phyloP scores from a whole-genome alignment of 306 rosid genomes.

The Fragaria nilgerrensis region DNA sequence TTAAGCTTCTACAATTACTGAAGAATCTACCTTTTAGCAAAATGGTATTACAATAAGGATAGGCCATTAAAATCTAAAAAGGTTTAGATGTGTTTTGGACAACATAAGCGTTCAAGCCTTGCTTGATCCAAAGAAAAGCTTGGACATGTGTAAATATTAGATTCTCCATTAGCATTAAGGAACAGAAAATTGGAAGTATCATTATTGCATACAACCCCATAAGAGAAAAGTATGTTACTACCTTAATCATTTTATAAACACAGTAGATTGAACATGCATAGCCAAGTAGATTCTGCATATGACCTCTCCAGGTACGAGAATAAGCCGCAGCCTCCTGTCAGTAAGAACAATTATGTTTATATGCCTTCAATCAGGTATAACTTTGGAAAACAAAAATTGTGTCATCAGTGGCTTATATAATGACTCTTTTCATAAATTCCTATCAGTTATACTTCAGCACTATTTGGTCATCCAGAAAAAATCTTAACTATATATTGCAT shows the following conservation, averaged over 20 bases:
- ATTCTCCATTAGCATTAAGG: neutral
- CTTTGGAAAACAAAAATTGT: neutral
- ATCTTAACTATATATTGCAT: neutral
- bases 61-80: neutral
- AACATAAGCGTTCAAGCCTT: neutral
- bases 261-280: conserved; percentile 96
- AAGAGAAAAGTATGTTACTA: conserved; percentile 21
- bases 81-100: neutral
- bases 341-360: conserved; percentile 22
- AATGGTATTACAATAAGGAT: neutral
- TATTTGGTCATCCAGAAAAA: conserved; percentile 7
- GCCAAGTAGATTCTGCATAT: conserved; percentile 95
- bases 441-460: neutral
- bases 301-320: conserved; percentile 99
- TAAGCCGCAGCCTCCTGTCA: conserved; percentile 96
- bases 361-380: neutral
- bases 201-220: neutral
- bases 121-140: neutral
- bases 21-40: neutral
- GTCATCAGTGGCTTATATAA: neutral
- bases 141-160: neutral
- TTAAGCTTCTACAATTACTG: neutral
- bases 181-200: neutral
- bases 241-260: conserved; percentile 98
- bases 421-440: neutral